Conservation (phyloP, 2,329 filamentous ascomycete genomes). For the Apiospora kogelbergensis region DNA sequence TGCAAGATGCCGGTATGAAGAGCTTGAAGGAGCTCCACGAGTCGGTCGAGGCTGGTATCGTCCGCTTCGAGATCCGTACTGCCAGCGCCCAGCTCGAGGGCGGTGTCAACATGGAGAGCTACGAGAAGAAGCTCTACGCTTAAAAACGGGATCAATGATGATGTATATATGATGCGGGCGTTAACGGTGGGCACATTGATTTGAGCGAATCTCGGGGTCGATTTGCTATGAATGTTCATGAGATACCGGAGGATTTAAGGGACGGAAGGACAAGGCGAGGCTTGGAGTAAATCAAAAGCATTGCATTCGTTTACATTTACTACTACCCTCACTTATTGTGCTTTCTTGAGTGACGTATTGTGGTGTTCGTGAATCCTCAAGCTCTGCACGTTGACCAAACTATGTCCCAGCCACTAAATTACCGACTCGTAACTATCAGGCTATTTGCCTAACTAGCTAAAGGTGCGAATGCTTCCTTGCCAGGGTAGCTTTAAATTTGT, state of each 20-base stretch:
- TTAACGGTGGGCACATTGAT: background rate
- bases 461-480: no score
- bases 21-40: constrained; percentile 77
- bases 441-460: no score
- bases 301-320: background rate
- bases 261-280: background rate
- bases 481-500: no score
- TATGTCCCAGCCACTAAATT: no score
- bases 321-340: no score
- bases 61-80: constrained; percentile 92
- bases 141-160: constrained; percentile 40
- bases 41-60: constrained; percentile 68
- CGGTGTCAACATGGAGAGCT: constrained; percentile 97
- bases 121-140: constrained; percentile 99
- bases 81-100: constrained; percentile 95
- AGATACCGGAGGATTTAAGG: background rate
- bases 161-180: background rate
- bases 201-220: background rate
- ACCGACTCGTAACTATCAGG: no score
- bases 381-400: background rate
- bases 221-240: constrained; percentile 3
- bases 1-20: constrained; percentile 90
- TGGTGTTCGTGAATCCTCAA: background rate
- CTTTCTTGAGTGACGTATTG: no score
- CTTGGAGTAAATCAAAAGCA: background rate